Evolutionary conservation across 1,139 yeast genomes (phyloP).

Genomic region (Spencermartinsiella ligniputridi): DNA sequence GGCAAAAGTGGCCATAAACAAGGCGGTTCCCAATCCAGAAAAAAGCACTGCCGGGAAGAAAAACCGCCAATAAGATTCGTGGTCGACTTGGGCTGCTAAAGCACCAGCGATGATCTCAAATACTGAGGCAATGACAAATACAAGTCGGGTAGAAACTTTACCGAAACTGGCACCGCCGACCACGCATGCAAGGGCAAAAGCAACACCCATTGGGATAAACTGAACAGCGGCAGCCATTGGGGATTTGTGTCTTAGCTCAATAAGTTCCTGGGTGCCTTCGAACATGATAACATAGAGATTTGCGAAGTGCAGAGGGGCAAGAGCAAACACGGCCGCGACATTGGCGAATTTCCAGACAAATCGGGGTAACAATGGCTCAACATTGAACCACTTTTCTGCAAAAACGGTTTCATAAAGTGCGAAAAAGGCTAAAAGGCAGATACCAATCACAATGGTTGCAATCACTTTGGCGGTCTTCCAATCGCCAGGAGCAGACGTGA

Average conservation of each 20-base stretch:
- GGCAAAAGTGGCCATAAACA: conserved; percentile 20
- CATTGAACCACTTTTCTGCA: conserved; percentile 11
- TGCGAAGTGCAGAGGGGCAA: conserved; percentile 16
- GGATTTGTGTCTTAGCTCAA: conserved; percentile 18
- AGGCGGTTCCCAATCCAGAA: conserved; percentile 22
- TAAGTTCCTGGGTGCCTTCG: conserved; percentile 14
- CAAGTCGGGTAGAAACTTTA: conserved; percentile 12
- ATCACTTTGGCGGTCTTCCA: conserved; percentile 28
- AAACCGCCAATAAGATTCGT: conserved; percentile 29
- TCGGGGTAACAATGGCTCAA: conserved; percentile 21
- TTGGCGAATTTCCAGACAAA: conserved; percentile 20
- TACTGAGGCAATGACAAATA: conserved; percentile 20
- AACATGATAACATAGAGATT: conserved; percentile 18
- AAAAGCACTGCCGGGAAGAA: conserved; percentile 27
- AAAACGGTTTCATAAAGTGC: conserved; percentile 17
- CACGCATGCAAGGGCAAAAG: conserved; percentile 19
- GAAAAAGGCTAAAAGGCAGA: conserved; percentile 22
- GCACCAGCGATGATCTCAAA: conserved; percentile 21
- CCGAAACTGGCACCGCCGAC: conserved; percentile 20
- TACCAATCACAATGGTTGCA: conserved; percentile 28
- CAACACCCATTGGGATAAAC: conserved; percentile 26
- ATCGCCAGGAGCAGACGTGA: conserved; percentile 26
- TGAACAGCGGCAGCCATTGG: conserved; percentile 32
- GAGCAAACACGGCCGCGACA: conserved; percentile 13
- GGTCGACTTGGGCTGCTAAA: conserved; percentile 27